Evolutionary conservation across 352 stramenopile genomes (phyloP).

Genomic region (Phytopythium cucurbitacearum): DNA sequence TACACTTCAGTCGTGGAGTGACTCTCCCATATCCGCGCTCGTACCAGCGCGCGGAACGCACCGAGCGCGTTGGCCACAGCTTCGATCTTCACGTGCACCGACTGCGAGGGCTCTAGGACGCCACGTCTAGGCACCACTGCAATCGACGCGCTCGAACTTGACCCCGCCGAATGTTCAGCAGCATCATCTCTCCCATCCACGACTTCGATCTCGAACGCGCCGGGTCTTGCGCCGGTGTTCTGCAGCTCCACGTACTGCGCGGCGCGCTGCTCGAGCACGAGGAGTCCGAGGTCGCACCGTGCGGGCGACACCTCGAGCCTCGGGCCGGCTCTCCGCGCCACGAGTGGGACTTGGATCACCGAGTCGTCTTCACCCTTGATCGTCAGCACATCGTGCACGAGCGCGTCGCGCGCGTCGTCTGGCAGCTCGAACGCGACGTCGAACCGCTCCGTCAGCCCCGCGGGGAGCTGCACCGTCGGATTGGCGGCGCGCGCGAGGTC

Average conservation of each 20-base stretch:
- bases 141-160: slow-evolving; percentile 2
- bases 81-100: slow-evolving; percentile 46
- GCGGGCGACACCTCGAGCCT: slow-evolving; percentile 47
- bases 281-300: slow-evolving; percentile 58
- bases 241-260: slow-evolving; percentile 46
- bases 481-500: slow-evolving; percentile 68
- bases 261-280: slow-evolving; percentile 56
- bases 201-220: slow-evolving; percentile 49
- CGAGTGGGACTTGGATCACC: slow-evolving; percentile 50
- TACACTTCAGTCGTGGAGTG: slow-evolving; percentile 5
- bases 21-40: slow-evolving; percentile 36
- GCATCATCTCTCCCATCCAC: slow-evolving; percentile 13
- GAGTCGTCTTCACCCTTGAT: slow-evolving; percentile 59
- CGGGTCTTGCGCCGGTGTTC: slow-evolving; percentile 39
- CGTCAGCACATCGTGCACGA: slow-evolving; percentile 59
- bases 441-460: slow-evolving; percentile 54
- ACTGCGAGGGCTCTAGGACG: slow-evolving; percentile 22
- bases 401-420: slow-evolving; percentile 6
- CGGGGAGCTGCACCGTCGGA: slow-evolving; percentile 53
- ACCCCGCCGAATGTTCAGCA: neutral
- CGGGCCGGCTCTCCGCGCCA: slow-evolving; percentile 48
- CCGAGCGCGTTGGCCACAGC: slow-evolving; percentile 28
- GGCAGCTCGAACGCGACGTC: slow-evolving; percentile 55
- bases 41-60: slow-evolving; percentile 35
- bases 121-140: slow-evolving; percentile 23